phyloP scores from a whole-genome alignment of 2,329 filamentous ascomycete species.

The Chaetomiaceae sp. region DNA sequence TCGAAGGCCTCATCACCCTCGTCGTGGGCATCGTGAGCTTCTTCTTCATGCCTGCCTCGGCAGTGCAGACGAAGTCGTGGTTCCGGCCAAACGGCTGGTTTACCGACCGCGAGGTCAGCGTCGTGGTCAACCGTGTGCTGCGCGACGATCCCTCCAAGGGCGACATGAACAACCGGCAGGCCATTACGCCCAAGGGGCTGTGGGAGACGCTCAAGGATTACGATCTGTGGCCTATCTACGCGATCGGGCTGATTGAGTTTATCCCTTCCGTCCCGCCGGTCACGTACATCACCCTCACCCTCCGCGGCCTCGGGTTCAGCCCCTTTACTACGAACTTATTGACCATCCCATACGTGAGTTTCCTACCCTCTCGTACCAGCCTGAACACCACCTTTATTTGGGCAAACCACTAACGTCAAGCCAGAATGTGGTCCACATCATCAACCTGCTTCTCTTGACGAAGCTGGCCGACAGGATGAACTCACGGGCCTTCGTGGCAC shows the following conservation, averaged over 20 bases:
- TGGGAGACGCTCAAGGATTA: conserved; percentile 49
- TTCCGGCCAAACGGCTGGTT: conserved; percentile 53
- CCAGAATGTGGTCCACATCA: conserved; percentile 43
- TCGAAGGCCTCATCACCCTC: conserved; percentile 41
- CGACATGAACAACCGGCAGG: conserved; percentile 55
- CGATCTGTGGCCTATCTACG: conserved; percentile 52
- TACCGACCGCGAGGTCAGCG: conserved; percentile 50
- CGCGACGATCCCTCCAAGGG: conserved; percentile 56
- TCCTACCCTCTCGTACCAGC: not conserved
- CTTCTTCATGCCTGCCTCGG: conserved; percentile 48
- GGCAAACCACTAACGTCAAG: not conserved
- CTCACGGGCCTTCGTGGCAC: conserved; percentile 42
- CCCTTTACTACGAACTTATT: conserved; percentile 54
- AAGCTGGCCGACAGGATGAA: conserved; percentile 46
- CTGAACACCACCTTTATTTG: too few relatives aligned
- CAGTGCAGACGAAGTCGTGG: conserved; percentile 45
- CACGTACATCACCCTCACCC: conserved; percentile 50
- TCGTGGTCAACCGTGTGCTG: conserved; percentile 52
- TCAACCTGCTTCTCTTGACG: conserved; percentile 47
- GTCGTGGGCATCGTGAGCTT: conserved; percentile 26
- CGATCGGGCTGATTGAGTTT: conserved; percentile 44
- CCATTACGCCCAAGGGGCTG: conserved; percentile 43
- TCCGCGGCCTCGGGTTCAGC: conserved; percentile 46
- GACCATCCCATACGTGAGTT: conserved; percentile 44
- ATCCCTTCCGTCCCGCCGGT: conserved; percentile 44